Percentiles rank a stretch among this genome's conserved stretches.
Conservation (phyloP, 2,329 filamentous ascomycete genomes). For the Monosporascus ibericus region DNA sequence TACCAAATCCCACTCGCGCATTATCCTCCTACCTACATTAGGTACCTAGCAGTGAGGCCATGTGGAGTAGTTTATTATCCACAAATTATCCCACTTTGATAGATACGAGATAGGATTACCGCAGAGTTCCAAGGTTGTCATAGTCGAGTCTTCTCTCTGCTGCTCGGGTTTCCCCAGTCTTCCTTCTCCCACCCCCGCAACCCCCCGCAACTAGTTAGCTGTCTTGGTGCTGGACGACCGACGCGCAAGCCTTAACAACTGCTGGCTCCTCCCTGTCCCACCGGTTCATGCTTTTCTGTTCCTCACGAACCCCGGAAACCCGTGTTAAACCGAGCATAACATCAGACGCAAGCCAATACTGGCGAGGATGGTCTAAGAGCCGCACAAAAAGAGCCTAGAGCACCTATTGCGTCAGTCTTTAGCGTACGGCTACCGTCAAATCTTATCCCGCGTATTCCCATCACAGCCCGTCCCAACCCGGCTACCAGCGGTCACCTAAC, state of each 20-base stretch:
- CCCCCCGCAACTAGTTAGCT: slow-evolving; percentile 6
- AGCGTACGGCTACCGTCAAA: background rate
- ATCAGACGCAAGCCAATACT: background rate
- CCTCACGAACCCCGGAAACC: slow-evolving; percentile 24
- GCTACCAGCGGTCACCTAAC: background rate
- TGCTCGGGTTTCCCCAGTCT: too few species aligned
- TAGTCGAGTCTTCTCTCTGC: too few species aligned
- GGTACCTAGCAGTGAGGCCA: background rate
- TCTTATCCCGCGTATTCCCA: background rate
- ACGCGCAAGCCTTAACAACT: too few species aligned
- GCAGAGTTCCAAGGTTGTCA: too few species aligned
- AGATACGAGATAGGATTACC: background rate
- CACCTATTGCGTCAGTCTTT: background rate
- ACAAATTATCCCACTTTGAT: background rate
- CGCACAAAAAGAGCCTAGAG: background rate
- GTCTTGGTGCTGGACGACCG: background rate
- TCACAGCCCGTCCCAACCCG: background rate
- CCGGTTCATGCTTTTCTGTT: background rate
- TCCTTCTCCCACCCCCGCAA: background rate
- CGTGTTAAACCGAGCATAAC: slow-evolving; percentile 26
- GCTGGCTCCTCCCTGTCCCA: too few species aligned
- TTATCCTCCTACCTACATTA: background rate
- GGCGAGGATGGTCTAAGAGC: background rate
- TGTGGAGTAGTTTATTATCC: background rate
- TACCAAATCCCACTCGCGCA: too few species aligned